A percentile compares a stretch with the other conserved stretches of the same genome.
Evolutionary conservation across 805 yeast species (phyloP).

Genomic region (Yamadazyma akitaensis): DNA sequence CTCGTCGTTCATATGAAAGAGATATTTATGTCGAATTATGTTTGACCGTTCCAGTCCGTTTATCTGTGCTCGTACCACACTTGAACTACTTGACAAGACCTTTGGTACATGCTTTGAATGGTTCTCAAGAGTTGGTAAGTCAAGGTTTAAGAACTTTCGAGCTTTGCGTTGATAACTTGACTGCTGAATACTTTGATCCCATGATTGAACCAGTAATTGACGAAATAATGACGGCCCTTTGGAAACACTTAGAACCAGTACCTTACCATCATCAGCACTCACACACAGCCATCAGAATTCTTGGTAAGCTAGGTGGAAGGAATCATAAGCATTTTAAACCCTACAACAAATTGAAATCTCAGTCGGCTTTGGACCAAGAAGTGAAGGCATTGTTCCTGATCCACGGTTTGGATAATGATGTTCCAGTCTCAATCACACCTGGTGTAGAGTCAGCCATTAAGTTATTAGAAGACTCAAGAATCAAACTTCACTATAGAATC

Average conservation of each 20-base stretch:
- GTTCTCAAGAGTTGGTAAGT: constrained; percentile 84
- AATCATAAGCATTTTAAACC: constrained; percentile 82
- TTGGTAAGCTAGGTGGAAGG: constrained; percentile 96
- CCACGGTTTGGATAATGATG: constrained; percentile 57
- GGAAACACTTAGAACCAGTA: constrained; percentile 86
- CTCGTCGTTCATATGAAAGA: constrained; percentile 84
- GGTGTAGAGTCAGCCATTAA: constrained; percentile 77
- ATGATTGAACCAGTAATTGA: constrained; percentile 94
- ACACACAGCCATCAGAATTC: constrained; percentile 86
- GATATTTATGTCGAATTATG: constrained; percentile 95
- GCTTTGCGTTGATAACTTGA: constrained; percentile 90
- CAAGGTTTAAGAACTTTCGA: constrained; percentile 95
- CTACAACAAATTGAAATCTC: constrained; percentile 59
- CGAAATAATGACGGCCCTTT: constrained; percentile 89
- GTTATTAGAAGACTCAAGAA: constrained; percentile 64
- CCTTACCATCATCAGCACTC: constrained; percentile 95
- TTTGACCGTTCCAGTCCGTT: constrained; percentile 90
- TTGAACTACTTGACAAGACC: constrained; percentile 87
- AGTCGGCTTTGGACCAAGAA: constrained; percentile 60
- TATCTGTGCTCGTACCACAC: constrained; percentile 92
- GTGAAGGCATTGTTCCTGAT: constrained; percentile 65
- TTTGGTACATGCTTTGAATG: constrained; percentile 83
- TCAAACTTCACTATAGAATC: constrained; percentile 62
- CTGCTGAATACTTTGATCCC: constrained; percentile 96
- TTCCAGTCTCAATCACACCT: constrained; percentile 77